Percentiles rank a stretch among this genome's conserved stretches.
Conservation (phyloP, 2,329 filamentous ascomycete species). For the Grosmannia penicillata region DNA sequence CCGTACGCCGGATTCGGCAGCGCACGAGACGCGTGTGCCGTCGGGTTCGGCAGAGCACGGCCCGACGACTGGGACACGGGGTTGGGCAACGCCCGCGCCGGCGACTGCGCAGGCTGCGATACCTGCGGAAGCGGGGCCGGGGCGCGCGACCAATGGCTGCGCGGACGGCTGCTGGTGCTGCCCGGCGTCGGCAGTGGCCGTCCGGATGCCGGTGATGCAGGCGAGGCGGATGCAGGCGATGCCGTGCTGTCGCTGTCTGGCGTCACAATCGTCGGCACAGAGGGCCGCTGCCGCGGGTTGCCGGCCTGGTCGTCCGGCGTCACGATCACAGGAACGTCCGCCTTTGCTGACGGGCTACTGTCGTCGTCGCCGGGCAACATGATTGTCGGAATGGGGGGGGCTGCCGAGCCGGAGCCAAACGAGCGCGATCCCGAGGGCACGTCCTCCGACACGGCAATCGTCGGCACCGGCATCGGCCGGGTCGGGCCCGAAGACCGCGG, state of each 20-base stretch:
- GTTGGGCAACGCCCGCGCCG: too few species aligned
- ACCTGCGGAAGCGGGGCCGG: constrained; percentile 21
- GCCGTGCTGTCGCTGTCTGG: constrained; percentile 18
- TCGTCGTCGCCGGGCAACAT: constrained; percentile 18
- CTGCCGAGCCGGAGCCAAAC: constrained; percentile 16
- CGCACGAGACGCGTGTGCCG: too few species aligned
- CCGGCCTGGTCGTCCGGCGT: constrained; percentile 4
- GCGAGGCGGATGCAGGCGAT: not conserved
- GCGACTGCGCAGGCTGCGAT: too few species aligned
- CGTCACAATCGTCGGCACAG: constrained; percentile 27
- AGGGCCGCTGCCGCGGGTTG: constrained; percentile 10
- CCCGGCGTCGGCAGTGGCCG: constrained; percentile 34
- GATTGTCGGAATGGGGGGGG: constrained; percentile 25
- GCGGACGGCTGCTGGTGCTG: constrained; percentile 20
- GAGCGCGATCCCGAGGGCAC: too few species aligned
- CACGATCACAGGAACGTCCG: constrained; percentile 1
- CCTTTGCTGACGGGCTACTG: constrained; percentile 6
- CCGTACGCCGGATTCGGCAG: too few species aligned
- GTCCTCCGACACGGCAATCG: constrained; percentile 20
- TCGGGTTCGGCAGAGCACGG: too few species aligned
- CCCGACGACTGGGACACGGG: too few species aligned
- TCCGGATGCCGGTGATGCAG: constrained; percentile 12
- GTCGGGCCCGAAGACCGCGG: not conserved
- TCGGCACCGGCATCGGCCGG: constrained; percentile 13
- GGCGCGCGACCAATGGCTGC: constrained; percentile 46